phyloP scores from a whole-genome alignment of 352 stramenopile species.

The Globisporangium carolinianum region DNA sequence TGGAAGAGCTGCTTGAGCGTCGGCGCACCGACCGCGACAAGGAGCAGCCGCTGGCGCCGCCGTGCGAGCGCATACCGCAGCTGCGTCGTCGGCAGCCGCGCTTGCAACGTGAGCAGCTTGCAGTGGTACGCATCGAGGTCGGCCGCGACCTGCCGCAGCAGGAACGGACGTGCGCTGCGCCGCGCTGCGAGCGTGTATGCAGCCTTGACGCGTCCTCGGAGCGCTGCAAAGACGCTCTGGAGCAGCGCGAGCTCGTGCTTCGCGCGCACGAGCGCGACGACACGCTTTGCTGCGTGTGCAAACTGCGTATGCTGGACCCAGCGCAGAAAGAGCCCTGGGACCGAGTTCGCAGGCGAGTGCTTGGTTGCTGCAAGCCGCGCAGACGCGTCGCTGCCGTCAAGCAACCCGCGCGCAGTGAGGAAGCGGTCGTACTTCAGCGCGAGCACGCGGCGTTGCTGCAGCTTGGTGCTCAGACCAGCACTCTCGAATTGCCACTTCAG shows the following conservation, averaged over 20 bases:
- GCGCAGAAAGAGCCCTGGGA: conserved; percentile 38
- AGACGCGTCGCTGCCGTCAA: conserved; percentile 26
- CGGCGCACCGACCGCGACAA: conserved; percentile 36
- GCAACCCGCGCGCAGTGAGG: conserved; percentile 17
- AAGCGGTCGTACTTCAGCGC: conserved; percentile 37
- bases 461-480: conserved; percentile 22
- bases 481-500: conserved; percentile 52
- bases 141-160: conserved; percentile 31
- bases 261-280: conserved; percentile 18
- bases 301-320: conserved; percentile 54
- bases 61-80: conserved; percentile 19
- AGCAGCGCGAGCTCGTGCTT: conserved; percentile 31
- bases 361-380: conserved; percentile 30
- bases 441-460: conserved; percentile 25
- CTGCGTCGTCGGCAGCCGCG: conserved; percentile 21
- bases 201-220: conserved; percentile 32
- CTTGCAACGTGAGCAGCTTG: conserved; percentile 32
- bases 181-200: conserved; percentile 35
- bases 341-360: conserved; percentile 36
- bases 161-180: conserved; percentile 18
- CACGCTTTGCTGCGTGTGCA: conserved; percentile 15
- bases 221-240: conserved; percentile 30
- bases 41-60: conserved; percentile 20
- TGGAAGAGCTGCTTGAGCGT: conserved; percentile 75
- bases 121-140: conserved; percentile 45